Evolutionary conservation across 495 filamentous ascomycete species (phyloP).

Genomic region (Trichoderma parareesei): DNA sequence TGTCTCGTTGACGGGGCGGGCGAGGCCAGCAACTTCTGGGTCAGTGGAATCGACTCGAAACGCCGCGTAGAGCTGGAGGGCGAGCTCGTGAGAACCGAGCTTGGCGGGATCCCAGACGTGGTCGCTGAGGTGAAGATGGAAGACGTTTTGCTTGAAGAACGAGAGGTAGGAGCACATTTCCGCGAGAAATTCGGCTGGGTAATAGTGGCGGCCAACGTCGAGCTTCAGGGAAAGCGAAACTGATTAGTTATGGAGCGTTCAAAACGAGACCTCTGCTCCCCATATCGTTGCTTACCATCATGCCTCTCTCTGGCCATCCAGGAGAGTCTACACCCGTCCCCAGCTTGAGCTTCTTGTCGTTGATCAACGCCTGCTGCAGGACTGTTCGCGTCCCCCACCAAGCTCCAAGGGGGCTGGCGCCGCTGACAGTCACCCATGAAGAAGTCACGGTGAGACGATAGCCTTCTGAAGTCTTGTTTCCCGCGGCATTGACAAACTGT

Average conservation of each 20-base stretch:
- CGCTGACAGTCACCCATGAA: conserved; percentile 29
- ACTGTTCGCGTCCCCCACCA: conserved; percentile 50
- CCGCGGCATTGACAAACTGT: conserved; percentile 36
- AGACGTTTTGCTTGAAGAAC: conserved; percentile 51
- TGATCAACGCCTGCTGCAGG: conserved; percentile 38
- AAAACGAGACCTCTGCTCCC: neutral
- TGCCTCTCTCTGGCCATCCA: conserved; percentile 41
- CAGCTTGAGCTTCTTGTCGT: conserved; percentile 22
- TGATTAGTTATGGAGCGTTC: neutral
- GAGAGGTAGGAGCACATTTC: conserved; percentile 49
- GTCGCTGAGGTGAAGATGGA: conserved; percentile 50
- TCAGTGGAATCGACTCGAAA: conserved; percentile 41
- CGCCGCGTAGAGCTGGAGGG: conserved; percentile 44
- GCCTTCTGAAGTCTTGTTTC: conserved; percentile 37
- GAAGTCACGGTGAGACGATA: conserved; percentile 33
- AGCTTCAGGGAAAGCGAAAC: conserved; percentile 16
- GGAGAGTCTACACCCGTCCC: conserved; percentile 36
- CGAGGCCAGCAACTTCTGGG: conserved; percentile 30
- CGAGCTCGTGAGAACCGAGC: conserved; percentile 43
- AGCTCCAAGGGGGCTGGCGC: conserved; percentile 43
- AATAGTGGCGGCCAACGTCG: conserved; percentile 51
- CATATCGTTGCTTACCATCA: conserved; percentile 22
- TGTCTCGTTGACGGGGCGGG: conserved; percentile 42
- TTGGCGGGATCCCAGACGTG: conserved; percentile 42
- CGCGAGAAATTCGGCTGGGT: conserved; percentile 42